Conservation (phyloP, 768 basidiomycete species). For the Lentinula sp. region DNA sequence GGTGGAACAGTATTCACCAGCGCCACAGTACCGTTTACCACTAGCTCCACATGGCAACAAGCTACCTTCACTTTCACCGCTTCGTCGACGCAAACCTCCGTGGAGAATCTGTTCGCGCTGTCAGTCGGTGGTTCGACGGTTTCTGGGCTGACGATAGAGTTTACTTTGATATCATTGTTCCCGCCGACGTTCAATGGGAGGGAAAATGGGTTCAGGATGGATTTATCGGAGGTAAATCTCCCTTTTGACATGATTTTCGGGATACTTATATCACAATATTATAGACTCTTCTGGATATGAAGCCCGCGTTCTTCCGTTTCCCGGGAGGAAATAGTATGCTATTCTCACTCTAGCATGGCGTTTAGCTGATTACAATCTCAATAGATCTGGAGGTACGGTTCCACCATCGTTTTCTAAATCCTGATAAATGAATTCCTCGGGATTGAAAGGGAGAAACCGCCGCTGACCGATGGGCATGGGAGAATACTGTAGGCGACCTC, state of each 20-base stretch:
- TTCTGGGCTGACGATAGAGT: conserved; percentile 40
- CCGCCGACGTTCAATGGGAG: conserved; percentile 62
- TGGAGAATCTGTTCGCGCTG: conserved; percentile 45
- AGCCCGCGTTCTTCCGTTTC: conserved; percentile 58
- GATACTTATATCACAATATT: background rate
- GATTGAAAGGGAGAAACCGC: conserved; percentile 42
- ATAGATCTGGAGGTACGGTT: conserved; percentile 23
- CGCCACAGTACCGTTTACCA: background rate
- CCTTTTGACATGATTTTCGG: background rate
- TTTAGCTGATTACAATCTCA: conserved; percentile 10
- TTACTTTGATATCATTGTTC: conserved; percentile 59
- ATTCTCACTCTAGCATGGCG: conserved; percentile 18
- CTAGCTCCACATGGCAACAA: background rate
- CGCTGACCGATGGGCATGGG: conserved; percentile 59
- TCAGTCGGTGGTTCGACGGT: conserved; percentile 37
- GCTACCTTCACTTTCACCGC: conserved; percentile 15
- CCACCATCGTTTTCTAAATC: background rate
- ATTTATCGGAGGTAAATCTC: conserved; percentile 44
- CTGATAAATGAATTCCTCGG: background rate
- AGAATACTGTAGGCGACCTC: conserved; percentile 51
- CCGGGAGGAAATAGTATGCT: conserved; percentile 57
- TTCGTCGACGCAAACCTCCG: conserved; percentile 23
- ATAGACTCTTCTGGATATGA: conserved; percentile 48
- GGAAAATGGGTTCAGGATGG: conserved; percentile 53
- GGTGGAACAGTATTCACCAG: background rate